Evolutionary conservation across 2,329 filamentous ascomycete species (phyloP).

Genomic region (Chaetomium globosum): DNA sequence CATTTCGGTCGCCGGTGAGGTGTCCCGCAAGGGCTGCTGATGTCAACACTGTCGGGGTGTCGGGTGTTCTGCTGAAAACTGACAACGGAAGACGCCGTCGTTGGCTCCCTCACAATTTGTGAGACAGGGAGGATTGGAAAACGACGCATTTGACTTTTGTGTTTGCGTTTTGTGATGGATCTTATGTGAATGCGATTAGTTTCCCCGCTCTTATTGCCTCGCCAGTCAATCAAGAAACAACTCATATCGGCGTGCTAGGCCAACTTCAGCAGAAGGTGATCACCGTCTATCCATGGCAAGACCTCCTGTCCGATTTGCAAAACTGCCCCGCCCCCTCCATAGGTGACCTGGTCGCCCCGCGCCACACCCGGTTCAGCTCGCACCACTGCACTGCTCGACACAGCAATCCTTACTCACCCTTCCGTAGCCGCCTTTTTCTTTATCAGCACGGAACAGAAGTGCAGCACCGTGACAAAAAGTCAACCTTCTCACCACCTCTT

Average conservation of each 20-base stretch:
- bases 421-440: background rate
- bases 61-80: background rate
- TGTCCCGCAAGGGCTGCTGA: background rate
- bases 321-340: constrained; percentile 20
- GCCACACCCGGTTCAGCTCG: constrained; percentile 13
- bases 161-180: background rate
- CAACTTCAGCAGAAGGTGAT: background rate
- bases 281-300: background rate
- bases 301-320: background rate
- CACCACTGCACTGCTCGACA: background rate
- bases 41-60: background rate
- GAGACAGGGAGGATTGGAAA: background rate
- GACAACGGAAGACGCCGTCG: background rate
- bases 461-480: background rate
- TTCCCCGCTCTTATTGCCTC: background rate
- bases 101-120: background rate
- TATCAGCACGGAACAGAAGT: background rate
- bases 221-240: background rate
- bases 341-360: constrained; percentile 7
- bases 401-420: background rate
- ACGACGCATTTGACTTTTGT: too few species aligned
- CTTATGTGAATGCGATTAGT: background rate
- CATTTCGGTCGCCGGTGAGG: background rate
- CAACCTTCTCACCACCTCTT: background rate
- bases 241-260: background rate